Evolutionary conservation across 2,329 filamentous ascomycete genomes (phyloP), one percentile per base, ranked within the genome.

Genomic region (Hypoxylon sp.): DNA sequence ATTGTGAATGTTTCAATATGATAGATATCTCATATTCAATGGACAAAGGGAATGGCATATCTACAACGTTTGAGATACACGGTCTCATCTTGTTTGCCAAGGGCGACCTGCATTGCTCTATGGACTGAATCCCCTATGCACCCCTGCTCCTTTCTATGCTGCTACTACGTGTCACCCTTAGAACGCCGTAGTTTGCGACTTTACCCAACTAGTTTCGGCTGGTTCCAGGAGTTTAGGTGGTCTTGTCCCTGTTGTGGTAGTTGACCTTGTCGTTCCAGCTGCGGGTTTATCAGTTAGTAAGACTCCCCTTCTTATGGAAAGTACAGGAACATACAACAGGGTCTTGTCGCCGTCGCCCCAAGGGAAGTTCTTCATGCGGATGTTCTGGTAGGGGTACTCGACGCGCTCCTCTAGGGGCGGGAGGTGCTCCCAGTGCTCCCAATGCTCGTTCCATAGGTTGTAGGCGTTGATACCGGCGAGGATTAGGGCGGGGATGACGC

Each of bases 361-460:
- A 79, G 89, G 90, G 87, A 84, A 99, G 89, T 97, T 98, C 91
- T 96, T 98, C 81, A 89, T 88, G 81, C 96, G 92, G 82, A 99
- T 92, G 88, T 99, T 99, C 89, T 97, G 93, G 90, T 97, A 99
- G 67, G 94, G 85, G 84, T 98, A 99, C 86, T 98, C 93, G 77
- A 88, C 84, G 79, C 93, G 92, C 85, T 99, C 96, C 86, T 97
- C 93, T 75, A 95, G 86, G 73, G 96, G 92, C 68, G 92, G 89
- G 82, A 93, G 84, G 85, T 98, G 95, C 58, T 82, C 84, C 89
- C 92, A 93, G 88, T 99, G 96, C 84, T 97, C 93, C 95, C 95
- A 98, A 84, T 99, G 96, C 85, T 97, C 93, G 77, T 89, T 90
- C 93, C 94, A 99, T 71, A 97, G 90, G 79, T 91, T 90, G 82